These are phyloP conservation scores for Prunus armeniaca DNA, from an alignment of 306 rosid genomes.

Conservation along the genomic window DNA sequence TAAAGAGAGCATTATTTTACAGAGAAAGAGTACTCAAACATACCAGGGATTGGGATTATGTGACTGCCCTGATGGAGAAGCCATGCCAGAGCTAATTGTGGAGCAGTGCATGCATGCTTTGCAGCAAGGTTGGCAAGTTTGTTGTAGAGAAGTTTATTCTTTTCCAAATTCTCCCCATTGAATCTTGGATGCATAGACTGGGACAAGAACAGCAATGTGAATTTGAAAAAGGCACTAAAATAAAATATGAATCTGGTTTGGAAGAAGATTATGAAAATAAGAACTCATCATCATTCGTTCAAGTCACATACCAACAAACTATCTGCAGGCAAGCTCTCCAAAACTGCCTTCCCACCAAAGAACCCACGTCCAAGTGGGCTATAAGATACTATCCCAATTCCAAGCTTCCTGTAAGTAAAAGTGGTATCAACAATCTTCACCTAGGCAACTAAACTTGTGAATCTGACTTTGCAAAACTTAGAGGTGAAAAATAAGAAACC, in stretches of 20 bases:
- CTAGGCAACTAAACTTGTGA: background rate
- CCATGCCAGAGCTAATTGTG: conserved; percentile 73
- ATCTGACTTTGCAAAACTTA: background rate
- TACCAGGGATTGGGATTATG: conserved; percentile 75
- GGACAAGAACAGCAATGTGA: conserved; percentile 12
- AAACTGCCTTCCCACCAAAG: conserved; percentile 67
- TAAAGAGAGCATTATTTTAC: no score
- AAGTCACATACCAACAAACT: conserved; percentile 52
- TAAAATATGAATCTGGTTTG: background rate
- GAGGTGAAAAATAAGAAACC: conserved; percentile 26
- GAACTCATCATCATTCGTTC: no score
- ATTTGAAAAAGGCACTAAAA: background rate
- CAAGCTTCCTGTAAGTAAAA: conserved; percentile 46
- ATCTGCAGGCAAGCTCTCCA: conserved; percentile 46
- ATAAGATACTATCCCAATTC: conserved; percentile 66
- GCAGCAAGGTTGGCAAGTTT: conserved; percentile 46
- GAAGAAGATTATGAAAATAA: background rate
- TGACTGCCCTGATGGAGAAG: conserved; percentile 62
- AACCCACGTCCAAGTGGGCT: conserved; percentile 75
- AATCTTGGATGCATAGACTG: conserved; percentile 65
- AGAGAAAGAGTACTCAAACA: background rate
- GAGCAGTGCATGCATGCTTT: conserved; percentile 50
- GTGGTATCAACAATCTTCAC: background rate
- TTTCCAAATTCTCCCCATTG: conserved; percentile 58
- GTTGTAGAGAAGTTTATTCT: conserved; percentile 46